Conservation (phyloP, 345 rosid species). For the Bruguiera parviflora region DNA sequence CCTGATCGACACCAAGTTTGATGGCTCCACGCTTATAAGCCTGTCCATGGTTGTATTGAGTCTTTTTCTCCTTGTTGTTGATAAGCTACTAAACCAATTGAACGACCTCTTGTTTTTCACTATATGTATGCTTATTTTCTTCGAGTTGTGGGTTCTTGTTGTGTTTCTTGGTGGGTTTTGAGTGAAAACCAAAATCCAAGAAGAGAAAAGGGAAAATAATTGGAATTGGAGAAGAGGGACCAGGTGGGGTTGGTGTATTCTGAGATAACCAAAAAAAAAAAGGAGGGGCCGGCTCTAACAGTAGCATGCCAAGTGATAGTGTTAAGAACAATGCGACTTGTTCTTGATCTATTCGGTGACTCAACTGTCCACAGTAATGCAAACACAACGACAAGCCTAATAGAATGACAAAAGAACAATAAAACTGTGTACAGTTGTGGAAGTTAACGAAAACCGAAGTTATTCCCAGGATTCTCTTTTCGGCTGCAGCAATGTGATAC, state of each 20-base stretch:
- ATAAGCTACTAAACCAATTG: not conserved
- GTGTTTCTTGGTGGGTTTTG: slow-evolving; percentile 2
- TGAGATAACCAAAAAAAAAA: not conserved
- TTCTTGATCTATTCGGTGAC: slow-evolving; percentile 45
- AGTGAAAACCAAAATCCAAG: not conserved
- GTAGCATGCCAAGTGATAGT: slow-evolving; percentile 39
- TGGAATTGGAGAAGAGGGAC: not conserved
- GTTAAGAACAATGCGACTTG: slow-evolving; percentile 37
- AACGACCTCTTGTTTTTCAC: not conserved
- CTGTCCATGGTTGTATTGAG: slow-evolving; percentile 39
- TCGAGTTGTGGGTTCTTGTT: not conserved
- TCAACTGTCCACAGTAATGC: not conserved
- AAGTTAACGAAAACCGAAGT: no score
- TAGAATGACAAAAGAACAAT: not conserved
- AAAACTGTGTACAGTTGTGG: no score
- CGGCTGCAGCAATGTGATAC: no score
- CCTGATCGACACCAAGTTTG: slow-evolving; percentile 39
- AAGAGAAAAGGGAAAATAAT: not conserved
- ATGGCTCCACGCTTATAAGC: slow-evolving; percentile 60
- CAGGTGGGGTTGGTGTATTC: slow-evolving; percentile 1
- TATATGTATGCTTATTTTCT: not conserved
- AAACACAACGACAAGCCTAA: not conserved
- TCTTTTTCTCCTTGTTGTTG: no score
- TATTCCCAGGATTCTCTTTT: no score
- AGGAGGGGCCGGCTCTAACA: slow-evolving; percentile 35